Evolutionary conservation across 2,329 filamentous ascomycete genomes (phyloP).

Genomic region (Arthrobotrys conoides): DNA sequence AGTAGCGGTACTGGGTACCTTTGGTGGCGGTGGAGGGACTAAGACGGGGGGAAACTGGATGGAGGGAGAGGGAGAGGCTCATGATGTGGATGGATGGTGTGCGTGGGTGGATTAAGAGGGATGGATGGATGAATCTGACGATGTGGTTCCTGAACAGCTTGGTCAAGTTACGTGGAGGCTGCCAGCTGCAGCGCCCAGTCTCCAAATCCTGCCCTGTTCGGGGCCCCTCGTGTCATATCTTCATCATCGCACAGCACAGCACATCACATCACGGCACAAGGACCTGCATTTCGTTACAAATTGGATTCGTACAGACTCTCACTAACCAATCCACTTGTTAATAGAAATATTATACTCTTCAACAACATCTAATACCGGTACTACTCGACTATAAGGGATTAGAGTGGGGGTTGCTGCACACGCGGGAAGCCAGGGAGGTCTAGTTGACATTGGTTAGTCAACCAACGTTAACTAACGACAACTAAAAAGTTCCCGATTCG

Average conservation of each 20-base stretch:
- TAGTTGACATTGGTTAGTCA: neutral
- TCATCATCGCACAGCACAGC: too few species aligned
- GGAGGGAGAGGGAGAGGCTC: neutral
- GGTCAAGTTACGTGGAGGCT: too few species aligned
- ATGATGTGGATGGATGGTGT: slow-evolving; percentile 8
- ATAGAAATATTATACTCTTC: too few species aligned
- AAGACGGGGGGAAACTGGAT: slow-evolving; percentile 7
- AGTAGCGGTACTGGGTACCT: neutral
- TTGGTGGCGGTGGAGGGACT: neutral
- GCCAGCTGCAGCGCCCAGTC: too few species aligned
- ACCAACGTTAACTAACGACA: neutral
- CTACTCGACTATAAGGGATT: too few species aligned
- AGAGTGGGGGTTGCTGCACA: slow-evolving; percentile 14
- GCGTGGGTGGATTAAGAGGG: neutral
- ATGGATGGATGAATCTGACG: slow-evolving; percentile 4
- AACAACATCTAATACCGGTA: too few species aligned
- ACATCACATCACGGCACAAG: too few species aligned
- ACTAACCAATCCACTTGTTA: too few species aligned
- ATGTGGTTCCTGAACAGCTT: neutral
- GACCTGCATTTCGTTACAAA: too few species aligned
- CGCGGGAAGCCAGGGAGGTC: slow-evolving; percentile 18
- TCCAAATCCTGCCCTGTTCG: neutral
- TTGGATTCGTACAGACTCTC: too few species aligned
- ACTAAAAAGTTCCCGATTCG: slow-evolving; percentile 20
- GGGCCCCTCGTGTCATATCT: too few species aligned